Base-by-base conservation (phyloP, 345 rosid genomes). In the Geranium brycei region DNA sequence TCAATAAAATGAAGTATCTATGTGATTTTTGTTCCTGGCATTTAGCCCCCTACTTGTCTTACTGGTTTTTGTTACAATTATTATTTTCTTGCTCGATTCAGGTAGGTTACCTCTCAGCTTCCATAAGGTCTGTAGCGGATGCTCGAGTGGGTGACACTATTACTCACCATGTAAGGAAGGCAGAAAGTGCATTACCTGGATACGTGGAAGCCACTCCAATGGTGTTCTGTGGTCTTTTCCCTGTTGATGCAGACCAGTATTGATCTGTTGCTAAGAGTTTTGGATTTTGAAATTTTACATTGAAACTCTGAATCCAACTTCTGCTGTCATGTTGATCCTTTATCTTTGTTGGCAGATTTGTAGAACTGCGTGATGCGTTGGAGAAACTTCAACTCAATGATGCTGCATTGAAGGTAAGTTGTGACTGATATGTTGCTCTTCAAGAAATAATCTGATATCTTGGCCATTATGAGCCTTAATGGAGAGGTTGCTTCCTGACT, bases 191-290 rank as follows among this genome's bases (percentile, higher is more conserved):
- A 15, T 76, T 92, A 64, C 91, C 99, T 62, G 99, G 99, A 76
- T 92, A 92, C 51, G 89, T 82, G 76, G 96, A 92, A 85, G 99
- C 91, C 72, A 92, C 99, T 19, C 97, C 99, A 55, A 92, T 87
- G 95, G 99, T 92, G 79, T 92, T 92, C 69, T 89, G 99, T 68
- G 99, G 99, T 79, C 81, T 92, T 61, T 92, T 92, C 71, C 99
- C 99, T 61, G 91, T 92, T 75, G 99, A 92, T 71, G 97, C 99
- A 40, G 97, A 92, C 85, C 99, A 87, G 99, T 92, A 86, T 66
- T 75, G 66, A 64, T 31, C 59, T 79, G 55, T 71, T 61, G 58
- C 64, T 53, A 67, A 1, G 31, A 68, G 73, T 61, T 58, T 31
- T 72, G 47, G 60, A 12, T 35, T 62, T 63, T 70, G 19, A n/a